phyloP scores from a whole-genome alignment of 805 yeast genomes.

The Candida orba region DNA sequence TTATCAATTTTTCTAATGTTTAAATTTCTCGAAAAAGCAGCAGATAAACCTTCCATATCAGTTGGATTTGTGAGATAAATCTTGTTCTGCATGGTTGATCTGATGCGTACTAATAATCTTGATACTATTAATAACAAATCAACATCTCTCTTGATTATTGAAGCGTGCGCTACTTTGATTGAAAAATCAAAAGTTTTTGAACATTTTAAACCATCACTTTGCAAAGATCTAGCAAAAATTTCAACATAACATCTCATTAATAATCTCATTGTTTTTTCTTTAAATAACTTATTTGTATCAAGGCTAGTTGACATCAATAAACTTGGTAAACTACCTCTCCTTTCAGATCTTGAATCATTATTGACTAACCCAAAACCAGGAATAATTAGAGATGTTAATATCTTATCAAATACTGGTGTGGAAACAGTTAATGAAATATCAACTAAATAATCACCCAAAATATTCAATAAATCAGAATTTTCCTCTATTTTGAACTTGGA shows the following conservation, averaged over 20 bases:
- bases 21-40: conserved; percentile 46
- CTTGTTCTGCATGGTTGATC: conserved; percentile 38
- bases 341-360: conserved; percentile 4
- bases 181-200: conserved; percentile 19
- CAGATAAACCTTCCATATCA: conserved; percentile 62
- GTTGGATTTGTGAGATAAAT: conserved; percentile 45
- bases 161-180: conserved; percentile 28
- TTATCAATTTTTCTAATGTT: conserved; percentile 18
- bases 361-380: conserved; percentile 16
- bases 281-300: conserved; percentile 1
- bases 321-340: conserved; percentile 23
- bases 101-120: conserved; percentile 46
- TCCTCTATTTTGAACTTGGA: conserved; percentile 12
- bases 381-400: conserved; percentile 19
- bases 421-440: conserved; percentile 13
- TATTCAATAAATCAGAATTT: conserved; percentile 25
- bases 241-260: conserved; percentile 22
- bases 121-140: conserved; percentile 40
- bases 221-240: conserved; percentile 20
- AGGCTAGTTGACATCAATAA: conserved; percentile 6
- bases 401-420: conserved; percentile 9
- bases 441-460: conserved; percentile 25
- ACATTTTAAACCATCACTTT: conserved; percentile 23
- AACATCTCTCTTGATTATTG: conserved; percentile 29
- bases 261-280: conserved; percentile 11